Conservation (phyloP, 2,329 filamentous ascomycete species). For the Tothia fuscella region DNA sequence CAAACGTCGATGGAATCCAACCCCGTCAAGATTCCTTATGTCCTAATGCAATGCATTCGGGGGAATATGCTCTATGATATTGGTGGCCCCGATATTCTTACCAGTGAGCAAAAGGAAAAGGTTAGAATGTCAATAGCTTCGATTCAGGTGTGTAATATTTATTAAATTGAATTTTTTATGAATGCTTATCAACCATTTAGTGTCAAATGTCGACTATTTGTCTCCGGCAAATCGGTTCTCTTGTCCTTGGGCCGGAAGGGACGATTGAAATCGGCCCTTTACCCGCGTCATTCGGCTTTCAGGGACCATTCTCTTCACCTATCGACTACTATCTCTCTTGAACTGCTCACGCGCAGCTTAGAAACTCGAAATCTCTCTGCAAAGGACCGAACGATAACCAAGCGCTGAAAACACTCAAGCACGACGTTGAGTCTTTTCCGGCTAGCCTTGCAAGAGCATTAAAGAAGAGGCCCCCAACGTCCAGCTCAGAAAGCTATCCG, state of each 20-base stretch:
- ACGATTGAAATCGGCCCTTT: slow-evolving; percentile 3
- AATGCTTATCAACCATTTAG: slow-evolving; percentile 3
- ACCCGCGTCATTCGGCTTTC: slow-evolving; percentile 1
- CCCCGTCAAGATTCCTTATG: slow-evolving; percentile 1
- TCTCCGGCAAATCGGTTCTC: neutral
- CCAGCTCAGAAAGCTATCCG: slow-evolving; percentile 7
- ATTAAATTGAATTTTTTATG: neutral
- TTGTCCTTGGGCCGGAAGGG: slow-evolving; percentile 4
- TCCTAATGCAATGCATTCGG: slow-evolving; percentile 4
- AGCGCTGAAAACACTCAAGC: neutral
- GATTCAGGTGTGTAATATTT: slow-evolving; percentile 6
- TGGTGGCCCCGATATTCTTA: neutral
- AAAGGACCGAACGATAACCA: slow-evolving; percentile 5
- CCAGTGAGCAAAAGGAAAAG: slow-evolving; percentile 1
- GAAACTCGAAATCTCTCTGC: neutral
- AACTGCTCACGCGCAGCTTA: slow-evolving; percentile 2
- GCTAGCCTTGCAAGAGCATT: neutral
- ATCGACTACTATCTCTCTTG: slow-evolving; percentile 4
- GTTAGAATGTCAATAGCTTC: slow-evolving; percentile 6
- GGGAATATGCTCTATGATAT: slow-evolving; percentile 8
- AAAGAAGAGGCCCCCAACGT: slow-evolving; percentile 2
- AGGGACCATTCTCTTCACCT: slow-evolving; percentile 3
- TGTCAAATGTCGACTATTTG: slow-evolving; percentile 4
- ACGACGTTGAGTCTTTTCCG: slow-evolving; percentile 3
- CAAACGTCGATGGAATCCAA: slow-evolving; percentile 4